phyloP scores from a whole-genome alignment of 2,329 filamentous ascomycete species.

The Fusarium pseudonygamai region DNA sequence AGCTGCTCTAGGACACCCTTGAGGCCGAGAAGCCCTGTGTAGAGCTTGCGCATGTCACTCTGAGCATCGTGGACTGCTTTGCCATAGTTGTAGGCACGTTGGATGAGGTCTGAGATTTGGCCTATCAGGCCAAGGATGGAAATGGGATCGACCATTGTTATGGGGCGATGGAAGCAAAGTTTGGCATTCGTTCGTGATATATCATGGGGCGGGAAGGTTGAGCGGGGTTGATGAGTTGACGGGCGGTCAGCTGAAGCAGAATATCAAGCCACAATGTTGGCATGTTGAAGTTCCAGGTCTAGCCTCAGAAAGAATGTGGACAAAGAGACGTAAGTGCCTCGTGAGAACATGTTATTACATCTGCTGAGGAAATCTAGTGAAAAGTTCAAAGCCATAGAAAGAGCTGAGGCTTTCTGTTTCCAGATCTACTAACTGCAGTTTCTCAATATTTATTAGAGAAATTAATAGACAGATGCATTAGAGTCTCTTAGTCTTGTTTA shows the following conservation, averaged over 20 bases:
- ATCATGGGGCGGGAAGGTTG: rapidly evolving
- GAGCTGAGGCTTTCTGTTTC: neutral
- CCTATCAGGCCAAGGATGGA: neutral
- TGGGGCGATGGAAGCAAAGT: rapidly evolving
- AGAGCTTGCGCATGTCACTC: neutral
- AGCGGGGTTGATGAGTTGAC: neutral
- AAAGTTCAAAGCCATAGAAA: neutral
- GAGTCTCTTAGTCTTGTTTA: rapidly evolving
- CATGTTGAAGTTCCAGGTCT: rapidly evolving
- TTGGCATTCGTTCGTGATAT: too few relatives aligned
- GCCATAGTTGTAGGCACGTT: neutral
- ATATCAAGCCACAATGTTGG: neutral
- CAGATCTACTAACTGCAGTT: neutral
- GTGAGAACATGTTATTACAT: too few relatives aligned
- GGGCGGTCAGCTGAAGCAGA: neutral
- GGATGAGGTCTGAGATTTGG: neutral
- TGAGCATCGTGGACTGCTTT: neutral
- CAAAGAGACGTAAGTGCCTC: too few relatives aligned
- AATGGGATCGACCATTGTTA: neutral
- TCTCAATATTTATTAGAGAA: rapidly evolving
- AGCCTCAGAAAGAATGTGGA: neutral
- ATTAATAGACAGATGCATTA: neutral
- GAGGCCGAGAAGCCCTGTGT: neutral
- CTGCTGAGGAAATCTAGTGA: too few relatives aligned
- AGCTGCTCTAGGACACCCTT: rapidly evolving